phyloP scores from a whole-genome alignment of 2,329 filamentous ascomycete genomes.

The Penicillium thymicola region DNA sequence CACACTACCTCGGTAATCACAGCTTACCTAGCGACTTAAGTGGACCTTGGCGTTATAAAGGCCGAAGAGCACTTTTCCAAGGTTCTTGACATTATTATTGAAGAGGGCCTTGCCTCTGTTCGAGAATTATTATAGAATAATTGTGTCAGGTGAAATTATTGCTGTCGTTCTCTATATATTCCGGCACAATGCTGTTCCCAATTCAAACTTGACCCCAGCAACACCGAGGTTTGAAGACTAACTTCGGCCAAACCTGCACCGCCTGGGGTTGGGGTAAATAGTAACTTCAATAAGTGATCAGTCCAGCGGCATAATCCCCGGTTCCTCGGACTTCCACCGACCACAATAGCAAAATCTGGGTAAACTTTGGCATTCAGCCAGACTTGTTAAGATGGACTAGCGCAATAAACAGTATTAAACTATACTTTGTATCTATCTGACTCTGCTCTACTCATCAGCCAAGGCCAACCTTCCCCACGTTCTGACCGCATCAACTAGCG shows the following conservation, averaged over 20 bases:
- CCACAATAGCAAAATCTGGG: neutral
- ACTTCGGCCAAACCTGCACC: neutral
- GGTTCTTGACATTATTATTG: neutral
- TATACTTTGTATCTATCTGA: neutral
- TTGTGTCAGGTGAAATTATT: neutral
- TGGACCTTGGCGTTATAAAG: neutral
- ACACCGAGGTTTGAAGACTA: no score
- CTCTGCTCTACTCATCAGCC: conserved; percentile 8
- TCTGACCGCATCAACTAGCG: neutral
- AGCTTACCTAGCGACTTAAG: neutral
- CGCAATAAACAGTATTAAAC: neutral
- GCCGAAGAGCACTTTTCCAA: neutral
- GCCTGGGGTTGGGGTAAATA: neutral
- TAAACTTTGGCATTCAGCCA: neutral
- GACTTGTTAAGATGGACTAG: neutral
- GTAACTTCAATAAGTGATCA: neutral
- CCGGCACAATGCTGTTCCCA: neutral
- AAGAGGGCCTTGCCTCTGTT: neutral
- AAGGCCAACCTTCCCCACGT: conserved; percentile 6
- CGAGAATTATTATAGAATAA: neutral
- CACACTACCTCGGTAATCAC: neutral
- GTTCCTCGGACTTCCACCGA: conserved; percentile 15
- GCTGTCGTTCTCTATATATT: neutral
- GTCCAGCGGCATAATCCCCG: conserved; percentile 2
- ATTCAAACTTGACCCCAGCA: neutral